Conservation (phyloP, 2,329 filamentous ascomycete genomes). For the Penicillium hordei region DNA sequence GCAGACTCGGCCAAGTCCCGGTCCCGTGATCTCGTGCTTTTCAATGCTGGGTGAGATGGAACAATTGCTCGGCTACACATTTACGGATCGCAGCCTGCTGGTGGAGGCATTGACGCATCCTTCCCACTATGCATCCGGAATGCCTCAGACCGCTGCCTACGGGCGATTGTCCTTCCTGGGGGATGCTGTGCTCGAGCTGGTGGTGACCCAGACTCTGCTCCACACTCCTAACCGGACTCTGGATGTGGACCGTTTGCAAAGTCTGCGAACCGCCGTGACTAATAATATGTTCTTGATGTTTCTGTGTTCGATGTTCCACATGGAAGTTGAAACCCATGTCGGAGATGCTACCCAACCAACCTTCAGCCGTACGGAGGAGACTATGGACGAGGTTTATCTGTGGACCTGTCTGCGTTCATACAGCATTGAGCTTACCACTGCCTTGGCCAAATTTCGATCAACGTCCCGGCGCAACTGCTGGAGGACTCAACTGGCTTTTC, state of each 20-base stretch:
- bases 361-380: neutral
- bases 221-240: neutral
- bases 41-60: neutral
- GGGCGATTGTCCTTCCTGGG: neutral
- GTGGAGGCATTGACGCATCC: conserved; percentile 13
- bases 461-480: neutral
- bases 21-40: neutral
- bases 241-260: neutral
- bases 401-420: neutral
- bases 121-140: neutral
- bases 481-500: neutral
- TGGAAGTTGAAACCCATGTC: neutral
- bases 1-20: neutral
- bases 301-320: neutral
- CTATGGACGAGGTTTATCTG: neutral
- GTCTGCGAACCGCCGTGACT: neutral
- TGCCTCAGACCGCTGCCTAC: neutral
- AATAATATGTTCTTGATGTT: neutral
- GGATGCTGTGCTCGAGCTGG: neutral
- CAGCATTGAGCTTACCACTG: neutral
- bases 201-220: neutral
- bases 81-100: conserved; percentile 6
- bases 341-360: neutral
- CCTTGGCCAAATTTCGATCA: neutral
- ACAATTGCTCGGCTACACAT: conserved; percentile 4